Evolutionary conservation across 306 rosid species (phyloP), one percentile per base, ranked within the genome.

Genomic region (Fragaria vesca): DNA sequence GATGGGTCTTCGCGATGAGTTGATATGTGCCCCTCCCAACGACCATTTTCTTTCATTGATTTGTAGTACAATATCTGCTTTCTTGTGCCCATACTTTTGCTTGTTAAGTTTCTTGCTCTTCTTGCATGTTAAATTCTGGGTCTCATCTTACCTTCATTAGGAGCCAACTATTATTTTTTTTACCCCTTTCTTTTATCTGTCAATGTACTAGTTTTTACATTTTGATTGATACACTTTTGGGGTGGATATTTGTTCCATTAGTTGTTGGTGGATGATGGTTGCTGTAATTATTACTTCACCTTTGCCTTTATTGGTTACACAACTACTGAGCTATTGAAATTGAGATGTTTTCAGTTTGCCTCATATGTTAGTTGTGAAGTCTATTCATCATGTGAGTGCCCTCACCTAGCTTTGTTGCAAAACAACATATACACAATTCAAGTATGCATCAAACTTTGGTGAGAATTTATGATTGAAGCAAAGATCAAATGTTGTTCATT

Each of bases 301-400:
- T 28, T 76, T 55, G 76, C 76, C 58, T 70, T 62, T n/a, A 38
- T 73, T 66, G 48, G 3, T 8, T 17, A 36, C 58, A 32, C 52
- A 66, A 46, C 82, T 66, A 57, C 54, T 75, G 70, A 24, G 67
- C 69, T n/a, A 73, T 60, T 70, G 84, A 76, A 78, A 84, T 66
- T 80, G 76, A 82, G 72, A 83, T 77, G 78, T 79, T 21, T 66
- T 47, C 48, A 26, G 72, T 69, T 68, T 68, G 71, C 71, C 63
- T 69, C 80, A 57, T 68, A 69, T 82, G 78, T 72, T 81, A 45
- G 88, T 83, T 78, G 88, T 61, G 74, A 12, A 72, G 84, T 77
- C 87, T 17, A 28, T 71, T 72, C 80, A 73, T 79, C 78, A 85
- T 62, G 42, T 30, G n/a, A 81, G 21, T 51, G 32, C 17, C 79